Evolutionary conservation across 441 rosid genomes (phyloP).

Genomic region (Brassica hybrid): DNA sequence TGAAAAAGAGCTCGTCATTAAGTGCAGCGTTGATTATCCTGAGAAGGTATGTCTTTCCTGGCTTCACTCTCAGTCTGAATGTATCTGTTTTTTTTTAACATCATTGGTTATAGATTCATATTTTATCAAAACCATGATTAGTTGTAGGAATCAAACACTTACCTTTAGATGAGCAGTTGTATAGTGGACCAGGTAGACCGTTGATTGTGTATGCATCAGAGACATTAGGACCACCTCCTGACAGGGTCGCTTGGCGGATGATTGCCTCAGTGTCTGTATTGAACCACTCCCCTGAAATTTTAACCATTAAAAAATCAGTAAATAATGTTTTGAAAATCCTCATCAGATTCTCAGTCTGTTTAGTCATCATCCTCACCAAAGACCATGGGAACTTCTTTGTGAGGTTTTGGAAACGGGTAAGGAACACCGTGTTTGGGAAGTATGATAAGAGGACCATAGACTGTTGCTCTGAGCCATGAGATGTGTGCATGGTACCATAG

Average conservation of each 20-base stretch:
- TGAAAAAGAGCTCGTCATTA: conserved; percentile 83
- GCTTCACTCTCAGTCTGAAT: conserved; percentile 73
- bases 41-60: conserved; percentile 67
- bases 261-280: conserved; percentile 63
- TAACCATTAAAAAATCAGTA: conserved; percentile 8
- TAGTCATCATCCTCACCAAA: conserved; percentile 47
- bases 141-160: no score
- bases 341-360: conserved; percentile 18
- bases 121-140: no score
- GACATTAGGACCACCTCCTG: conserved; percentile 68
- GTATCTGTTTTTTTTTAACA: conserved; percentile 52
- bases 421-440: conserved; percentile 58
- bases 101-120: conserved; percentile 3
- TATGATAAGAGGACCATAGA: conserved; percentile 60
- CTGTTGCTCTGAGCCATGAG: conserved; percentile 65
- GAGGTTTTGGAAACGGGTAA: conserved; percentile 59
- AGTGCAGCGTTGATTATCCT: conserved; percentile 78
- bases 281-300: conserved; percentile 62
- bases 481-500: conserved; percentile 64
- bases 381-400: conserved; percentile 59
- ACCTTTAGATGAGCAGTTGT: not conserved
- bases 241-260: conserved; percentile 54
- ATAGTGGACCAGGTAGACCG: conserved; percentile 63
- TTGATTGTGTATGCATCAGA: conserved; percentile 68
- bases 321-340: not conserved